Base-by-base conservation (phyloP, 192 early-diverging fungal species). In the Entomortierella lignicola region DNA sequence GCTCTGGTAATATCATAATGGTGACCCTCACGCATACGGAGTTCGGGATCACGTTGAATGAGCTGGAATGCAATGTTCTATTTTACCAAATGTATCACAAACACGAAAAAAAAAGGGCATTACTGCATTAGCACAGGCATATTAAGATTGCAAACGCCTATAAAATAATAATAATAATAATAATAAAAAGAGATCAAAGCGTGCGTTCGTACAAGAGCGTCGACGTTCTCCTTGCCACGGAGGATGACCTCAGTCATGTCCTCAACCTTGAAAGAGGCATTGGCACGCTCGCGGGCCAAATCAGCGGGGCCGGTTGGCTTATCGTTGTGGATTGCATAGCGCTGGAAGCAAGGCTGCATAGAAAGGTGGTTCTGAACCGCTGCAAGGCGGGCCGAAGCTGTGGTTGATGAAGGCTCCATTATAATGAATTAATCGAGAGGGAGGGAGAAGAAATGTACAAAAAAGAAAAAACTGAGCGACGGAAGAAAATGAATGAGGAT, bases 181-280 rank as follows among this genome's bases (percentile, higher is more conserved):
- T 15, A 55, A 8, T 39, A 63, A 20, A 29, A 21, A 42, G 13
- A 25, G 2, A 39, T 34, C 8, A 25, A n/a, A n/a, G n/a, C n/a
- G n/a, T n/a, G n/a, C n/a, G n/a, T n/a, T 23, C 60, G 61, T 80
- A 89, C 87, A 54, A 85, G 18, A 5, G 77, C 65, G 27, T 84
- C 77, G 41, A 83, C 74, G 34, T 72, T 77, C 63, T 89, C 84
- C 47, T 84, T 66, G 42, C 83, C 83, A 21, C 87, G 87, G 18
- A 63, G 55, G 42, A 81, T 83, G 42, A 85, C 83, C 27, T 74
- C 60, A 37, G 75, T 77, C 81, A 89, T 83, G 29, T 75, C 74
- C 60, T 83, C 70, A 52, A 88, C 79, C 63, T 86, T 75, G 66
- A 89, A 89, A 4, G 71, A 72, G 12, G 88, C 84, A 37, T 82